Evolutionary conservation across 2,329 filamentous ascomycete genomes (phyloP), one percentile per base, ranked within the genome.

Genomic region (Phaeosphaeriaceae sp.): DNA sequence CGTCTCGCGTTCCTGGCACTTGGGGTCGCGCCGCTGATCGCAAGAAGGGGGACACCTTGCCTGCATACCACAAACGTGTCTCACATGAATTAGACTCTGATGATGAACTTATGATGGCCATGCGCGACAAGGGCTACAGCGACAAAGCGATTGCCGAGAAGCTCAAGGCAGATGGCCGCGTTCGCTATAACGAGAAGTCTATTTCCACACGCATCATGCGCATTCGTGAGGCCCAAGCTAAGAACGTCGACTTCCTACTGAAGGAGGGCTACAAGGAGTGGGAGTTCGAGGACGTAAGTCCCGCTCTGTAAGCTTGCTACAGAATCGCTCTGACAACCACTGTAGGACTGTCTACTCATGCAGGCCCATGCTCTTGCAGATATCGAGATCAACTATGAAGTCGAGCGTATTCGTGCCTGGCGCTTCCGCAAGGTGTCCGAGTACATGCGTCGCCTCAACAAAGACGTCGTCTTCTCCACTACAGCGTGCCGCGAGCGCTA

Each of bases 251-350:
- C 56, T 75, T 78, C 46, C 70, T 78, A 22, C 73, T 85, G 0
- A 76, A 81, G 47, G 78, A 81, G 50, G 79, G 82, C 41, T 69
- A 81, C 58, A 81, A 76, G 50, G 81, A 82, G 63, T 85, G 83
- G 83, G 76, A 81, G 51, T 71, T 77, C 13, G 78, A 78, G 19
- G 83, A 85, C 68, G 82, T 83, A 70, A 64, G 75, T 67, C n/a
- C n/a, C 44, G 20, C 9, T 15, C 10, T 7, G 7, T 11, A 41
- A 27, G 9, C 20, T 11, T 15, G 13, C 9, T 49, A 24, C 13
- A 11, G 4, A 7, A 33, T 27, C 11, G 7, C n/a, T n/a, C 15
- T 33, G 40, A 3, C n/a, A 45, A 36, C 36, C 24, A 49, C 54
- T n/a, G 19, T 48, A 84, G 81, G 82, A 84, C 58, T 73, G 79